These are phyloP conservation scores for Mucor sp. DNA, from an alignment of 371 early-diverging fungal species.

Conservation along the genomic window DNA sequence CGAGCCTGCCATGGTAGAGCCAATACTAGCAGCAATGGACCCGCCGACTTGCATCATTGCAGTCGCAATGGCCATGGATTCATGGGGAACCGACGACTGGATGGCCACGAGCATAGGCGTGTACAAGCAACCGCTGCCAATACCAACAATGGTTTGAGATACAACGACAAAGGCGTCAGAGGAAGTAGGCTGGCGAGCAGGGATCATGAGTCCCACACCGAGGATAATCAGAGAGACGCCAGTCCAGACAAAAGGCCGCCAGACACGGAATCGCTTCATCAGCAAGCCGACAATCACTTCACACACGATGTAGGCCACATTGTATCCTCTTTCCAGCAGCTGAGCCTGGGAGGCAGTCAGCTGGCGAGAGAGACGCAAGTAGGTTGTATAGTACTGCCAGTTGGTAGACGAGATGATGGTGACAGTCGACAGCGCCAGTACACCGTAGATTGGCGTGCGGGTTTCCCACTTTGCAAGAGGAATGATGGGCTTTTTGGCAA, in stretches of 20 bases:
- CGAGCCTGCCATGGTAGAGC: too few species aligned
- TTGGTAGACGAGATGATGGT: conserved; percentile 45
- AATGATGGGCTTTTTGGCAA: conserved; percentile 47
- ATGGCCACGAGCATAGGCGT: conserved; percentile 36
- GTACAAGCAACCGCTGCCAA: conserved; percentile 37
- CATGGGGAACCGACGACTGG: conserved; percentile 38
- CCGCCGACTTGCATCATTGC: conserved; percentile 39
- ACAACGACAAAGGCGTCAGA: conserved; percentile 37
- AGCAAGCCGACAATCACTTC: conserved; percentile 34
- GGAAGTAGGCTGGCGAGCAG: conserved; percentile 38
- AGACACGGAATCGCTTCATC: conserved; percentile 47
- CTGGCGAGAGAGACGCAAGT: conserved; percentile 46
- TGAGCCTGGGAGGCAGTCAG: conserved; percentile 27
- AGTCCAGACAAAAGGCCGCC: conserved; percentile 54
- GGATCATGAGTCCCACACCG: too few species aligned
- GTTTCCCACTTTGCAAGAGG: conserved; percentile 46
- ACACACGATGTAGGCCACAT: conserved; percentile 34
- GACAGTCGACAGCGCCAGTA: conserved; percentile 44
- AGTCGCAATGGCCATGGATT: conserved; percentile 39
- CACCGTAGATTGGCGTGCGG: conserved; percentile 45
- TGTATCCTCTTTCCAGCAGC: conserved; percentile 42
- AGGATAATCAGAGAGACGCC: conserved; percentile 61
- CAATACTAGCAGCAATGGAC: conserved; percentile 33
- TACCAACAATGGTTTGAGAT: conserved; percentile 41
- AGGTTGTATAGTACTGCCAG: conserved; percentile 40